Conservation (phyloP, 2,329 filamentous ascomycete genomes). For the Trichoderma sp. region DNA sequence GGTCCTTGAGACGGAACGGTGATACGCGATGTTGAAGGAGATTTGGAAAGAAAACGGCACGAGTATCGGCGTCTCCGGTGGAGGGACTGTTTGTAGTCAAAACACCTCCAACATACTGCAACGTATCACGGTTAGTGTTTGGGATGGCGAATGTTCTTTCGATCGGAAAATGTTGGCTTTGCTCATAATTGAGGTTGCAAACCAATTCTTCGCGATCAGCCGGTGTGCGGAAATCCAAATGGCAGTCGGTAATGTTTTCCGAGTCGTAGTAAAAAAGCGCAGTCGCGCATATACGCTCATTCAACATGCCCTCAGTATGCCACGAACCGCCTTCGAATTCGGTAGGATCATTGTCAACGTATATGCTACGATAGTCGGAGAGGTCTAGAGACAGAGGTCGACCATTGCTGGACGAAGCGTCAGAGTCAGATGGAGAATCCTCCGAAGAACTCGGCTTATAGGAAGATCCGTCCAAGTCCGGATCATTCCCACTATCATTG, state of each 20-base stretch:
- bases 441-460: background rate
- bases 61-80: slow-evolving; percentile 34
- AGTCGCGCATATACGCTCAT: slow-evolving; percentile 63
- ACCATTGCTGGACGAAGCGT: background rate
- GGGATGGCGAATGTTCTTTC: slow-evolving; percentile 37
- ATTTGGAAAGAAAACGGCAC: slow-evolving; percentile 58
- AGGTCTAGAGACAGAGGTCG: background rate
- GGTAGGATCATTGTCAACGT: background rate
- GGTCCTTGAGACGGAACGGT: slow-evolving; percentile 52
- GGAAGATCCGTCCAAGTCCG: background rate
- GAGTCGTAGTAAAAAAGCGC: slow-evolving; percentile 61
- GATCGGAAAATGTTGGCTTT: slow-evolving; percentile 37
- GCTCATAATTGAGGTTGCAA: slow-evolving; percentile 30
- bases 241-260: slow-evolving; percentile 56
- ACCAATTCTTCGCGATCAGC: slow-evolving; percentile 33
- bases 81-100: slow-evolving; percentile 48
- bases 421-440: background rate
- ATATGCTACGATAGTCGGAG: background rate
- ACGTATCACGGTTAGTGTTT: slow-evolving; percentile 14
- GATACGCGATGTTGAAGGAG: slow-evolving; percentile 50
- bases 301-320: slow-evolving; percentile 38
- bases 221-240: slow-evolving; percentile 50
- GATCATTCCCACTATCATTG: background rate
- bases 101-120: slow-evolving; percentile 47
- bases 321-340: slow-evolving; percentile 52